Percentiles rank a stretch among this genome's conserved stretches.
Evolutionary conservation across 2,329 filamentous ascomycete species (phyloP).

Genomic region (Metarhizium sp.): DNA sequence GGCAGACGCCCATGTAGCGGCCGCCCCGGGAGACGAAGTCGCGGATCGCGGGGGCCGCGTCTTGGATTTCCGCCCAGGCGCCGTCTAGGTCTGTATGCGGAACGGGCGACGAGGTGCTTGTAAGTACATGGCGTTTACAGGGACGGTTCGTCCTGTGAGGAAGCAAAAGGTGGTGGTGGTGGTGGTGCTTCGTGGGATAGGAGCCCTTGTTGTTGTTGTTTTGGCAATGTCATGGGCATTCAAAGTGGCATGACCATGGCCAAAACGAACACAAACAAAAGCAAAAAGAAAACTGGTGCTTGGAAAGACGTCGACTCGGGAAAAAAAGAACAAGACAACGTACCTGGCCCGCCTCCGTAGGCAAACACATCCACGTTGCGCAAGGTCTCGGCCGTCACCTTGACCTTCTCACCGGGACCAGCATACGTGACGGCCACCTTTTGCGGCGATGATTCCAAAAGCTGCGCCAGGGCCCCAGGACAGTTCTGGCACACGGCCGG

Average conservation of each 20-base stretch:
- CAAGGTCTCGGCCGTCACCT: conserved; percentile 8
- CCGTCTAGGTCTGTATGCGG: conserved; percentile 9
- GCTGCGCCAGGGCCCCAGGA: conserved; percentile 9
- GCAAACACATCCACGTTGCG: conserved; percentile 10
- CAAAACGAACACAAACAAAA: too few relatives aligned
- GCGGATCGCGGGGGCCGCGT: conserved; percentile 6
- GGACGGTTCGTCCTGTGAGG: too few relatives aligned
- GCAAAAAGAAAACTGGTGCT: too few relatives aligned
- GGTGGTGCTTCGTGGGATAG: too few relatives aligned
- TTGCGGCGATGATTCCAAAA: conserved; percentile 11
- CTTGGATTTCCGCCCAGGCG: conserved; percentile 10
- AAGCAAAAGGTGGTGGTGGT: too few relatives aligned
- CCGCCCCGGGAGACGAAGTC: conserved; percentile 14
- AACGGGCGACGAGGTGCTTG: too few relatives aligned
- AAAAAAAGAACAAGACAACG: not conserved
- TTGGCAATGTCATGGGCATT: too few relatives aligned
- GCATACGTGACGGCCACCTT: conserved; percentile 12
- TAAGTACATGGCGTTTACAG: too few relatives aligned
- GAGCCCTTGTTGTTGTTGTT: too few relatives aligned
- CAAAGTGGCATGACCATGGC: too few relatives aligned
- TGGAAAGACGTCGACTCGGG: too few relatives aligned
- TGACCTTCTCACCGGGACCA: conserved; percentile 10
- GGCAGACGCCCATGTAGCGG: conserved; percentile 17
- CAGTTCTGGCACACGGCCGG: conserved; percentile 10
- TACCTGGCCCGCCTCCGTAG: conserved; percentile 12